These are phyloP conservation scores for Danielozyma ontarioensis DNA, from an alignment of 805 yeast species.

Conservation along the genomic window DNA sequence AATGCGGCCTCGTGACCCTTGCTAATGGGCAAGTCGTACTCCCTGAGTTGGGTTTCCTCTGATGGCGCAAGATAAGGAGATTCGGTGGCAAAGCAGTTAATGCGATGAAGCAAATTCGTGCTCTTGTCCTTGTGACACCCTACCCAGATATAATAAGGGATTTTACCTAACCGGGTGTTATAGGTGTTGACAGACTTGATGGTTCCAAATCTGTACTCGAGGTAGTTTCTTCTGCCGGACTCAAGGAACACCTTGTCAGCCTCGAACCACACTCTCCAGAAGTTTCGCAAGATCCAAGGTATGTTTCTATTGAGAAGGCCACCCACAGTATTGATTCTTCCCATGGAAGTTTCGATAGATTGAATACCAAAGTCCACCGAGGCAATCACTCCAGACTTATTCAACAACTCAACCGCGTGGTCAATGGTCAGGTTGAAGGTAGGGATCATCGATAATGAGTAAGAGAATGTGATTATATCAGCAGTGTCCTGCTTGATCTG, in stretches of 20 bases:
- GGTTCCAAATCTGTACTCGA: conserved; percentile 80
- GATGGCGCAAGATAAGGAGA: conserved; percentile 75
- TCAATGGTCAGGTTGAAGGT: conserved; percentile 75
- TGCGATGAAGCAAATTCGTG: conserved; percentile 48
- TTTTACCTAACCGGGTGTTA: conserved; percentile 62
- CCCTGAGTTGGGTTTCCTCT: conserved; percentile 17
- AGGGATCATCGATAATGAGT: conserved; percentile 83
- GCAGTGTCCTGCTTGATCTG: conserved; percentile 43
- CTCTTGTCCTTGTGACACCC: conserved; percentile 47
- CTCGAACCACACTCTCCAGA: conserved; percentile 88
- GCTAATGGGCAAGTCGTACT: conserved; percentile 38
- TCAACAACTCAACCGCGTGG: conserved; percentile 49
- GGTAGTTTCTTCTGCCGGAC: conserved; percentile 74
- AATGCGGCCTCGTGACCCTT: conserved; percentile 80
- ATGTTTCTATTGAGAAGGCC: conserved; percentile 67
- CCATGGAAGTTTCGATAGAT: conserved; percentile 55
- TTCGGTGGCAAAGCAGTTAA: conserved; percentile 73
- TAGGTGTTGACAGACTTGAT: conserved; percentile 65
- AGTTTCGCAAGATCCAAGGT: conserved; percentile 73
- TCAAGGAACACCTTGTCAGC: conserved; percentile 76
- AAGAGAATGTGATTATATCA: conserved; percentile 74
- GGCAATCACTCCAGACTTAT: conserved; percentile 57
- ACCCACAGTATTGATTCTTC: conserved; percentile 70
- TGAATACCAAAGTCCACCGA: conserved; percentile 82
- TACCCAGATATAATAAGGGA: conserved; percentile 81